Evolutionary conservation across 169 alveolate genomes (phyloP).

Genomic region (Fabrea salina): DNA sequence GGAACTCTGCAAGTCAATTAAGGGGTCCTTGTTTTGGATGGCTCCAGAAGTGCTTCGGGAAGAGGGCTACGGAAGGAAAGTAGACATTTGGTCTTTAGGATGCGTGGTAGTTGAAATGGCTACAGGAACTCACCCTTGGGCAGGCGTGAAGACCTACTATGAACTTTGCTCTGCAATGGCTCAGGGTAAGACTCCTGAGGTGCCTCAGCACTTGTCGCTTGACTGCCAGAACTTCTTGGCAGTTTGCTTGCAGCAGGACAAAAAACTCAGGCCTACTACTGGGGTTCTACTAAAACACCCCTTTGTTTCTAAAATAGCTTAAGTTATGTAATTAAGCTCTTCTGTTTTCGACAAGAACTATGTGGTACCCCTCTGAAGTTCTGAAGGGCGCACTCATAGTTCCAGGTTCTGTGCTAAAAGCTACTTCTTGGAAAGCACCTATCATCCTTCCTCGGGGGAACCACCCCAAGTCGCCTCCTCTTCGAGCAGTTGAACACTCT

Average conservation of each 20-base stretch:
- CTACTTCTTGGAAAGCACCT: slow-evolving; percentile 53
- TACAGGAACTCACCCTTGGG: slow-evolving; percentile 82
- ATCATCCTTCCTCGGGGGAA: slow-evolving; percentile 55
- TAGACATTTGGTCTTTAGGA: slow-evolving; percentile 85
- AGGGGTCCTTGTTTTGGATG: slow-evolving; percentile 82
- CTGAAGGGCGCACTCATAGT: slow-evolving; percentile 43
- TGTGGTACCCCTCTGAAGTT: slow-evolving; percentile 53
- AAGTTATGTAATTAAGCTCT: slow-evolving; percentile 22
- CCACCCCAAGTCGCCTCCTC: slow-evolving; percentile 60
- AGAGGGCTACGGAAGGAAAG: slow-evolving; percentile 53
- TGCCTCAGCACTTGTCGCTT: slow-evolving; percentile 47
- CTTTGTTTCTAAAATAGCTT: slow-evolving; percentile 35
- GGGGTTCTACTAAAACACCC: slow-evolving; percentile 58
- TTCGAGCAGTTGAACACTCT: slow-evolving; percentile 48
- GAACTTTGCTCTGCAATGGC: slow-evolving; percentile 36
- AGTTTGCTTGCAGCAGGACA: slow-evolving; percentile 50
- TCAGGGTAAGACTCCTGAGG: slow-evolving; percentile 23
- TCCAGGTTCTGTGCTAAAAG: slow-evolving; percentile 55
- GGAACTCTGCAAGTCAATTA: slow-evolving; percentile 55
- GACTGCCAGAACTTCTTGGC: slow-evolving; percentile 63
- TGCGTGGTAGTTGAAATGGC: slow-evolving; percentile 84
- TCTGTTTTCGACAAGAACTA: slow-evolving; percentile 55
- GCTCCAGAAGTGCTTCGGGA: slow-evolving; percentile 79
- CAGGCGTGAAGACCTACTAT: slow-evolving; percentile 32
- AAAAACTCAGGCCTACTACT: slow-evolving; percentile 52